Evolutionary conservation across 2,329 filamentous ascomycete species (phyloP), one percentile per base, ranked within the genome.

Genomic region (Pochonia chlamydosporia): DNA sequence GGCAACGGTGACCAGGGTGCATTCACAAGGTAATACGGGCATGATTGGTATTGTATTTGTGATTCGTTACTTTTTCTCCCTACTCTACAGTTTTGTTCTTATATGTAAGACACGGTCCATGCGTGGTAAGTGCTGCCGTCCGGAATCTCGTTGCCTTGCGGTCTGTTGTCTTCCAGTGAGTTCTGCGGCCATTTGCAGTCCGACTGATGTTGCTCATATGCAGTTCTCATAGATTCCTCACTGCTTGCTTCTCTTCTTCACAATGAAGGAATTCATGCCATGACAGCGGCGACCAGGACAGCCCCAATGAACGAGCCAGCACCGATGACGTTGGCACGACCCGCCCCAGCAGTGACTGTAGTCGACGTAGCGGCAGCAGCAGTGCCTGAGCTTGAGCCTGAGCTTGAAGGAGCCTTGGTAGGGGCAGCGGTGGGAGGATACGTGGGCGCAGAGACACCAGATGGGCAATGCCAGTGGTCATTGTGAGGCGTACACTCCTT

Each of bases 391-490:
- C 40, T 31, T 2, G 36, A 21, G 18, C 9, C 20, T 8, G 21
- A 18, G 49, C 7, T n/a, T 25, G 21, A 31, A 10, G 36, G 11
- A 8, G 26, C 20, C 39, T 33, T 35, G 24, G 44, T 10, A 13
- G 43, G 20, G 23, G 43, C 20, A 21, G 49, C 47, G 41, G 44
- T 28, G 20, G 48, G 44, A 35, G 35, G 24, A 8, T 5, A 5
- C 14, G 44, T 39, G n/a, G 48, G 48, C 18, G 44, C 42, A 4
- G 49, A 28, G 4, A 55, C 50, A n/a, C 54, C 55, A 3, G 52
- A 47, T 10, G 50, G 52, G 41, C 55, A 57, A 45, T 56, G 49
- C 47, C 43, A 51, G 49, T 49, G 41, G 43, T 49, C 43, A 5
- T n/a, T 13, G 31, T 51, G 36, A 16, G 49, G 49, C 3, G 42